A percentile compares a stretch with the other conserved stretches of the same genome.
phyloP scores from a whole-genome alignment of 192 early-diverging fungal genomes.

The Kickxella alabastrina region DNA sequence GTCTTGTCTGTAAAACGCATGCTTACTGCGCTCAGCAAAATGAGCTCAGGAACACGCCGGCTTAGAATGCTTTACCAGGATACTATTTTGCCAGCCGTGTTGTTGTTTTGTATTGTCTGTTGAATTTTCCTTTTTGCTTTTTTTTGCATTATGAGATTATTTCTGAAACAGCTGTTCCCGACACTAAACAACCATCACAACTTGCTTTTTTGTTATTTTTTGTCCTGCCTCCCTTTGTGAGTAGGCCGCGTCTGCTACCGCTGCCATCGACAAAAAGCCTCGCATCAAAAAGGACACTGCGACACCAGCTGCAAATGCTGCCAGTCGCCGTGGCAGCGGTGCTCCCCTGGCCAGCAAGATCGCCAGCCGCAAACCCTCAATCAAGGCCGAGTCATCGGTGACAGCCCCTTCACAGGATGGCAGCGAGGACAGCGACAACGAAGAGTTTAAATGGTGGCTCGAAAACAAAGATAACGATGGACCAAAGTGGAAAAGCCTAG shows the following conservation, averaged over 20 bases:
- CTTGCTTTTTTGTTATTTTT: not conserved
- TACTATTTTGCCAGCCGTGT: not conserved
- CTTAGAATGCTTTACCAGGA: no score
- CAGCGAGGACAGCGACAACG: conserved; percentile 41
- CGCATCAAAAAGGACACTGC: not conserved
- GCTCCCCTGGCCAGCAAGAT: conserved; percentile 16
- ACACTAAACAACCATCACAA: no score
- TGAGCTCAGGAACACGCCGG: no score
- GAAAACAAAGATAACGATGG: conserved; percentile 58
- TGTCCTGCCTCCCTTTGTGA: no score
- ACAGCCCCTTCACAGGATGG: conserved; percentile 13
- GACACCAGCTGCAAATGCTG: not conserved
- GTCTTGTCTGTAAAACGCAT: no score
- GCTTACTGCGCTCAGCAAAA: no score
- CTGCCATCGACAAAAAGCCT: conserved; percentile 21
- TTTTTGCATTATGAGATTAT: no score
- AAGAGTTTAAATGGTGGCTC: conserved; percentile 71
- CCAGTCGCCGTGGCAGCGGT: conserved; percentile 1
- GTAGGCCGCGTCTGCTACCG: no score
- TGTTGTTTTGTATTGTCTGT: not conserved
- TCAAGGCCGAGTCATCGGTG: conserved; percentile 39
- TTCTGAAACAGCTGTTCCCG: no score
- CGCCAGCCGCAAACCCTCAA: conserved; percentile 25
- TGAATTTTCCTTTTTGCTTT: not conserved
- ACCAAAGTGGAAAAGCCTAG: conserved; percentile 82